Evolutionary conservation across 176 grass and related monocot genomes (phyloP), one percentile per base, ranked within the genome.

Genomic region (Cymbopogon citratus): DNA sequence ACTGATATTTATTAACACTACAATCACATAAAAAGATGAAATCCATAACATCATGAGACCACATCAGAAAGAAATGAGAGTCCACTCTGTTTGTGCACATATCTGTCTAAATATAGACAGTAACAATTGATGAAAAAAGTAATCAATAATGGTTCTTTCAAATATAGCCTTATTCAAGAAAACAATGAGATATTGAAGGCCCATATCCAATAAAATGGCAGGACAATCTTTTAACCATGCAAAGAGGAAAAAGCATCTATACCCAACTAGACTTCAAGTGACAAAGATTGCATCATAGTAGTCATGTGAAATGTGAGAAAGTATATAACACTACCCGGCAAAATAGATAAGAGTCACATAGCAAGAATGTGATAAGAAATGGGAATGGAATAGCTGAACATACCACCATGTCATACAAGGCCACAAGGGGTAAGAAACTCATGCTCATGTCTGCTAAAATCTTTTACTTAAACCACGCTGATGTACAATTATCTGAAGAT

Each of bases 1-100:
- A 14, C 21, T 70, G 54, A 59, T 60, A 60, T 60, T 60, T 40
- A 52, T 82, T 14, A 82, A 38, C 54, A 77, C 27, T 4, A 85
- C 0, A 34, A 86, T 56, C 7, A 29, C 38, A 74, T 21, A 71
- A 40, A 27, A n/a, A 71, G 71, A 1, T 80, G 56, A 41, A 78
- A 71, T 78, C 21, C 2, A 1, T 46, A 78, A 31, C 8, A 78
- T 62, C 19, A 29, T 18, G 23, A 68, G 44, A 68, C 43, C 11
- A 54, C 16, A 67, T 64, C 9, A 64, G 27, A 62, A 64, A 48
- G 7, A 64, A 65, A 83, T 49, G 67, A 39, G 48, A 61, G n/a
- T 5, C 57, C 11, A 51, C 31, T 9, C 29, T 9, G 48, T 34
- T 36, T 74, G 61, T 63, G 54, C n/a, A 46, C 12, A 40, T 13